Evolutionary conservation across 768 basidiomycete species (phyloP).

Genomic region (Lentinus tigrinus): DNA sequence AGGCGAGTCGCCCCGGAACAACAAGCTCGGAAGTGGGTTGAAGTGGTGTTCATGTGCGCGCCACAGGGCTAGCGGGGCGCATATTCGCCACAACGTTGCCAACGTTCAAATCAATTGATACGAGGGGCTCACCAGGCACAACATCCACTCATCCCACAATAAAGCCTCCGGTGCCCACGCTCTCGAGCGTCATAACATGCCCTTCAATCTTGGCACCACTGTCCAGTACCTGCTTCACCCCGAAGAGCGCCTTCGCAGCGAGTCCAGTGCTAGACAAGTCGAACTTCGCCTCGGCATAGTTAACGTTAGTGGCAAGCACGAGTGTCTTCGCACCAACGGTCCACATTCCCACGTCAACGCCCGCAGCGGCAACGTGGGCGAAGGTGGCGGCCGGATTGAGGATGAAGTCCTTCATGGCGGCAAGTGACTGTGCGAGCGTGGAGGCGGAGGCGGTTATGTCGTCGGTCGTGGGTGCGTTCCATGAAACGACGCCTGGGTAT

Average conservation of each 20-base stretch:
- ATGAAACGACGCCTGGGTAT: constrained; percentile 35
- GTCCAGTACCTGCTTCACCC: constrained; percentile 24
- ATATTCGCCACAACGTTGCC: no score
- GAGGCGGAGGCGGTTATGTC: constrained; percentile 39
- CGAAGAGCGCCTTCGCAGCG: neutral
- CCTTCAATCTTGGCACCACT: constrained; percentile 26
- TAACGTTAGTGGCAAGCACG: constrained; percentile 35
- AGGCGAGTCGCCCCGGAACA: no score
- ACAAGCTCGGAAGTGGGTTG: no score
- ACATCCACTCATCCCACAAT: constrained; percentile 15
- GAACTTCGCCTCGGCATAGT: constrained; percentile 24
- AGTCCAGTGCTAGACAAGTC: constrained; percentile 12
- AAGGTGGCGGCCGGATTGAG: constrained; percentile 29
- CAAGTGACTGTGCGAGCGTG: constrained; percentile 31
- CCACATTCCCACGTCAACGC: constrained; percentile 37
- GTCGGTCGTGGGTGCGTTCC: constrained; percentile 41
- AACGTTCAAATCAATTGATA: no score
- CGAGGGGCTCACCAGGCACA: no score
- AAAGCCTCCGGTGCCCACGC: constrained; percentile 27
- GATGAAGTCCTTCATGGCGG: constrained; percentile 29
- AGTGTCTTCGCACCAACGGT: constrained; percentile 30
- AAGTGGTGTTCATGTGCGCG: no score
- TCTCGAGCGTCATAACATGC: constrained; percentile 19
- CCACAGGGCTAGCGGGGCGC: no score
- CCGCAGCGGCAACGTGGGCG: constrained; percentile 16